Evolutionary conservation across 2,329 filamentous ascomycete species (phyloP), one percentile per base, ranked within the genome.

Genomic region (Fusarium clavum): DNA sequence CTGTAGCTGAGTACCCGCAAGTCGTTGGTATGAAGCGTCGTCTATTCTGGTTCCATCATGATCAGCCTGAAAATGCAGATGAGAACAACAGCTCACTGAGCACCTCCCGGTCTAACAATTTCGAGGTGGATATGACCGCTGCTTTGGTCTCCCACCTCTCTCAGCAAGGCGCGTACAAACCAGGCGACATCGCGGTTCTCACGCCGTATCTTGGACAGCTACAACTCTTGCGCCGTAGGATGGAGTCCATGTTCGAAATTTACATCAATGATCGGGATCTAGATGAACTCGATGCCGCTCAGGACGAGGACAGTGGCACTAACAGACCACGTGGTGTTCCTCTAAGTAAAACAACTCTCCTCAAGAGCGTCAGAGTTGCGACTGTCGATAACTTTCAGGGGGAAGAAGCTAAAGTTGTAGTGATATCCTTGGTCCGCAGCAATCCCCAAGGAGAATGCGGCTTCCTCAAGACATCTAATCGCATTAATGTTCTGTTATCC

Each of bases 221-320:
- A 6, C 46, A 57, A 9, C 55, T 57, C 10, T 41, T 57, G 16
- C 55, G 55, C 5, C 45, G 45, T 18, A 57, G 20, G 27, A 52
- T 57, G 55, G 55, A 57, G 34, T 52, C 55, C 18, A 57, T 57
- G 45, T 57, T 57, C 12, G 46, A 57, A 25, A 57, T 57, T 27
- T 44, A 16, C 3, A 29, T 57, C 20, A 57, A 52, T n/a, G 55
- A 57, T 18, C 45, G 55, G 6, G 55, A 57, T 43, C 6, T 10
- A 2, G 45, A 57, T 13, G 55, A 57, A 6, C 55, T 57, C 2
- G 45, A 57, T 8, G 46, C 45, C 25, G 9, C 18, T 2, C 27
- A 52, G 18, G 45, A 22, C 11, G 46, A 57, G 8, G 27, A 8
- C 8, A 10, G 2, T 8, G 20, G 22, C 5, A 18, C 14, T 11